Conservation (phyloP, 179 eudicot genomes). For the Beta corolliflora region DNA sequence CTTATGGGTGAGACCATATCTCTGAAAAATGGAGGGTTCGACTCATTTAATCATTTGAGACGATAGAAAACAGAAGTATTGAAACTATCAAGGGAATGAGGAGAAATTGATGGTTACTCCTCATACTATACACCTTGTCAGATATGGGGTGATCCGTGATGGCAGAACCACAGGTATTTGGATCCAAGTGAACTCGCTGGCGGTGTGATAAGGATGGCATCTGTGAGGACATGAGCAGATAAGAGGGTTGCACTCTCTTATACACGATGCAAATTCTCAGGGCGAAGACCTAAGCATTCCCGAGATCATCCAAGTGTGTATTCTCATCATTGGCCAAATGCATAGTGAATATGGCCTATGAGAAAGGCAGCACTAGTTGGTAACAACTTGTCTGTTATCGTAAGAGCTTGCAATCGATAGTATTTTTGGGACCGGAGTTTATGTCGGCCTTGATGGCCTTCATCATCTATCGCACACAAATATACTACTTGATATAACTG, state of each 20-base stretch:
- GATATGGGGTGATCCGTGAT: slow-evolving; percentile 35
- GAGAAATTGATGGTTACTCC: background rate
- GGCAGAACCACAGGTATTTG: slow-evolving; percentile 32
- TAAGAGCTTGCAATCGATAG: background rate
- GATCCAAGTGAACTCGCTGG: slow-evolving; percentile 27
- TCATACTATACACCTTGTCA: background rate
- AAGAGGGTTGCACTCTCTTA: slow-evolving; percentile 33
- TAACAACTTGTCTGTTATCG: slow-evolving; percentile 38
- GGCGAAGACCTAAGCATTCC: background rate
- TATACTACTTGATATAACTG: background rate
- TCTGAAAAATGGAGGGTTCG: too few species aligned
- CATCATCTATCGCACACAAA: background rate
- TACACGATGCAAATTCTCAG: slow-evolving; percentile 1
- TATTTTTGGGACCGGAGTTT: too few species aligned
- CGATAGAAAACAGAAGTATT: too few species aligned
- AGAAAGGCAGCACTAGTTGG: slow-evolving; percentile 25
- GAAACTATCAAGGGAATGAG: too few species aligned
- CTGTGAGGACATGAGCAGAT: slow-evolving; percentile 30
- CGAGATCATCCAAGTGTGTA: background rate
- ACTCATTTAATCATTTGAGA: too few species aligned
- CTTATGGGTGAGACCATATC: too few species aligned
- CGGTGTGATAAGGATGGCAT: slow-evolving; percentile 38
- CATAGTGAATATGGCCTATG: slow-evolving; percentile 31
- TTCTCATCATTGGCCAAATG: slow-evolving; percentile 23
- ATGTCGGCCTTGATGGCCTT: too few species aligned